Conservation (phyloP, 768 basidiomycete genomes). For the Pleurotus eryngii region DNA sequence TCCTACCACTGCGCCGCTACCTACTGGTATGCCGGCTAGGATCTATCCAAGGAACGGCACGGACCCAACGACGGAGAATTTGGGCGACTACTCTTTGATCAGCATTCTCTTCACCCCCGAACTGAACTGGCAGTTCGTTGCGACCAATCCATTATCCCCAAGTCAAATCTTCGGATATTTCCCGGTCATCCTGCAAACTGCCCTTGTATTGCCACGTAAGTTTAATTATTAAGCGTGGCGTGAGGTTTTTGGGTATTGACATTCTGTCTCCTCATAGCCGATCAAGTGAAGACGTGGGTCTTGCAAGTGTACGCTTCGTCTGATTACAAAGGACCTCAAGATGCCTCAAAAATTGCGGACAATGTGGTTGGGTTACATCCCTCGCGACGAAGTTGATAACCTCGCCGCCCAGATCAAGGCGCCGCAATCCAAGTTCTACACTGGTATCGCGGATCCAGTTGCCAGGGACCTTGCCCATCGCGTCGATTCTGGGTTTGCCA, state of each 20-base stretch:
- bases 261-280: slow-evolving; percentile 16
- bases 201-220: slow-evolving; percentile 30
- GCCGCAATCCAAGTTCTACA: slow-evolving; percentile 64
- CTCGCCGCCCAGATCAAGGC: slow-evolving; percentile 68
- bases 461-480: slow-evolving; percentile 57
- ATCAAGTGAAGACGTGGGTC: slow-evolving; percentile 43
- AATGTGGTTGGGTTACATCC: slow-evolving; percentile 71
- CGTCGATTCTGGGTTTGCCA: slow-evolving; percentile 65
- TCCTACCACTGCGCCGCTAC: slow-evolving; percentile 38
- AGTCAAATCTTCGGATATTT: slow-evolving; percentile 78
- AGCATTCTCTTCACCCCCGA: slow-evolving; percentile 57
- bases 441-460: slow-evolving; percentile 37
- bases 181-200: slow-evolving; percentile 39
- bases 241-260: slow-evolving; percentile 1
- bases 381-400: slow-evolving; percentile 44
- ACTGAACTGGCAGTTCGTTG: slow-evolving; percentile 73
- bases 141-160: slow-evolving; percentile 48
- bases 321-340: slow-evolving; percentile 44
- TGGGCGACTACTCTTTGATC: slow-evolving; percentile 46
- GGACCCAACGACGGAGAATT: slow-evolving; percentile 20
- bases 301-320: slow-evolving; percentile 69
- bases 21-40: slow-evolving; percentile 54
- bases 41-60: slow-evolving; percentile 47
- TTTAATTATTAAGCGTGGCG: slow-evolving; percentile 8
- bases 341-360: slow-evolving; percentile 56